A percentile compares a stretch with the other conserved stretches of the same genome.
Evolutionary conservation across 2,329 filamentous ascomycete genomes (phyloP).

Genomic region (Aspergillus fijiensis): DNA sequence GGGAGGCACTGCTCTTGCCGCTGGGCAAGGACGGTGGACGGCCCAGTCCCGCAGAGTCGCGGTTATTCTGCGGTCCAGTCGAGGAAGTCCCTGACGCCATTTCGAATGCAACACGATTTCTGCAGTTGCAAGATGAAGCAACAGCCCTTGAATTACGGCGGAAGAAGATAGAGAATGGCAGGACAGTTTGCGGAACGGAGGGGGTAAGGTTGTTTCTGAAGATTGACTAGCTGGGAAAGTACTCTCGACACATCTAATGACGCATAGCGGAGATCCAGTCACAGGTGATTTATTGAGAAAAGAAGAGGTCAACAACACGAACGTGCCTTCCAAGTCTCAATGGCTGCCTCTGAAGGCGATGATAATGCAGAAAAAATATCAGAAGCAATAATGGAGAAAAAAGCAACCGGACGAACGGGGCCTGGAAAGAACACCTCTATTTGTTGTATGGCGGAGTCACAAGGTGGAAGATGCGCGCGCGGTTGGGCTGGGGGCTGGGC

Average conservation of each 20-base stretch:
- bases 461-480: neutral
- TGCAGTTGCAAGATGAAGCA: too few relatives aligned
- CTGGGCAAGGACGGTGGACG: constrained; percentile 27
- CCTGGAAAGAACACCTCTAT: neutral
- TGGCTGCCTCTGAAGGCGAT: neutral
- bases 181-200: neutral
- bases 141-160: neutral
- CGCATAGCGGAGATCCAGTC: constrained; percentile 16
- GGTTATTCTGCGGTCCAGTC: constrained; percentile 24
- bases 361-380: neutral
- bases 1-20: constrained; percentile 32
- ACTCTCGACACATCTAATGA: constrained; percentile 10
- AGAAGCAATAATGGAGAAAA: neutral
- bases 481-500: neutral
- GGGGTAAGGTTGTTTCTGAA: neutral
- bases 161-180: neutral
- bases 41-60: constrained; percentile 23
- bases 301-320: neutral
- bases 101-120: neutral
- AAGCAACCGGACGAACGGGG: neutral
- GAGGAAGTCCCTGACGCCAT: constrained; percentile 31
- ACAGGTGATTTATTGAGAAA: too few relatives aligned
- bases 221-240: constrained; percentile 1
- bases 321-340: neutral
- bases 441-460: neutral